These are phyloP conservation scores for Gypsophila paniculata DNA, from an alignment of 179 eudicot genomes.

Conservation along the genomic window DNA sequence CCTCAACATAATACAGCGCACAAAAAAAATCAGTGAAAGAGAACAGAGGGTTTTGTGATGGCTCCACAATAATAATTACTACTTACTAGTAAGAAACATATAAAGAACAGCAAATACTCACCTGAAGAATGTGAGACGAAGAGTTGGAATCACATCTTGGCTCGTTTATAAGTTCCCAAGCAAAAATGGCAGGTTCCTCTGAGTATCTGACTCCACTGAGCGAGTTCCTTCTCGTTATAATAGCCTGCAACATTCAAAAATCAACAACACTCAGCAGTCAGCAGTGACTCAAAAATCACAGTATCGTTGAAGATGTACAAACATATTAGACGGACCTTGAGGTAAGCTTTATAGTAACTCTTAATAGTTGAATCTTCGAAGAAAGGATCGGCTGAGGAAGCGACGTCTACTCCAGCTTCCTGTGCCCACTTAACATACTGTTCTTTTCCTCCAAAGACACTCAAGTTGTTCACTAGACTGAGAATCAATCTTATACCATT, in stretches of 20 bases:
- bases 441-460: constrained; percentile 55
- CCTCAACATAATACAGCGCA: background rate
- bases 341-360: constrained; percentile 41
- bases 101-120: constrained; percentile 15
- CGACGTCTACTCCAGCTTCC: constrained; percentile 37
- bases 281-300: no score
- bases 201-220: constrained; percentile 44
- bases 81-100: no score
- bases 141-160: constrained; percentile 50
- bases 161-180: constrained; percentile 66
- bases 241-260: constrained; percentile 34
- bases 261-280: background rate
- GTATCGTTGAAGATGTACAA: no score
- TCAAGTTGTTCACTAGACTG: constrained; percentile 52
- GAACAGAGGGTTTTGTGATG: background rate
- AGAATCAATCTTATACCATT: constrained; percentile 44
- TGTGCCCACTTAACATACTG: constrained; percentile 59
- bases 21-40: background rate
- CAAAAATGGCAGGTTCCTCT: constrained; percentile 63
- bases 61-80: no score
- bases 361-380: constrained; percentile 39
- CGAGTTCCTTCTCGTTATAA: constrained; percentile 50
- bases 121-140: constrained; percentile 45
- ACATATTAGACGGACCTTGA: constrained; percentile 25
- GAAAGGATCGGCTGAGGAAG: constrained; percentile 46